phyloP scores from a whole-genome alignment of 495 filamentous ascomycete species.

The Jackrogersella minutella region DNA sequence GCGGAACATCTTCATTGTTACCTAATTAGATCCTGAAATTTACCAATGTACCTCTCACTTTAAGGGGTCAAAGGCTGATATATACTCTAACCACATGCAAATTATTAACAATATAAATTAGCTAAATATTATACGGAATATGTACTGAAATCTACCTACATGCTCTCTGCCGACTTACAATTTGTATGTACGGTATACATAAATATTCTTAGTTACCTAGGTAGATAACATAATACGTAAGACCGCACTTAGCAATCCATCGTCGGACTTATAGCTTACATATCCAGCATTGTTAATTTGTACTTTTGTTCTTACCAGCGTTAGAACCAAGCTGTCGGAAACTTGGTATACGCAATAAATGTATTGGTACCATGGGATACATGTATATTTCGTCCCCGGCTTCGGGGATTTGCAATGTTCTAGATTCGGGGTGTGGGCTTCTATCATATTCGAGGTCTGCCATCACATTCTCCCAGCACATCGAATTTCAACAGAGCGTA shows the following conservation, averaged over 20 bases:
- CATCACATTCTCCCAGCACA: constrained; percentile 10
- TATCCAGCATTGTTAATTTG: neutral
- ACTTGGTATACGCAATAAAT: constrained; percentile 5
- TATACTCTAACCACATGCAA: too few relatives aligned
- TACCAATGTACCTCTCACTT: too few relatives aligned
- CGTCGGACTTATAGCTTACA: neutral
- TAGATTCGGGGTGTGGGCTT: constrained; percentile 18
- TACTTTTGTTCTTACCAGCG: neutral
- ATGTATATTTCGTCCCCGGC: constrained; percentile 17
- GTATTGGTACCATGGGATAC: constrained; percentile 33
- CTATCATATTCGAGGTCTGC: constrained; percentile 19
- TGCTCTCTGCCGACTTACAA: too few relatives aligned
- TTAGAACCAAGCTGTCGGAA: constrained; percentile 33
- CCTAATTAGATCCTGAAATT: too few relatives aligned
- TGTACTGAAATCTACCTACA: too few relatives aligned
- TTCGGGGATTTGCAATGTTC: constrained; percentile 31
- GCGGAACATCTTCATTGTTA: too few relatives aligned
- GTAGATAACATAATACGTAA: too few relatives aligned
- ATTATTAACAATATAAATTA: too few relatives aligned
- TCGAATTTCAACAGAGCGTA: constrained; percentile 2
- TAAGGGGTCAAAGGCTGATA: too few relatives aligned
- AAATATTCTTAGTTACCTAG: too few relatives aligned
- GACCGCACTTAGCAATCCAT: neutral
- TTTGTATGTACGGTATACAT: too few relatives aligned
- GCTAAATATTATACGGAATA: too few relatives aligned